Percentiles rank a stretch among this genome's conserved stretches.
Conservation (phyloP, 2,329 filamentous ascomycete genomes). For the Beauveria rudraprayagi region DNA sequence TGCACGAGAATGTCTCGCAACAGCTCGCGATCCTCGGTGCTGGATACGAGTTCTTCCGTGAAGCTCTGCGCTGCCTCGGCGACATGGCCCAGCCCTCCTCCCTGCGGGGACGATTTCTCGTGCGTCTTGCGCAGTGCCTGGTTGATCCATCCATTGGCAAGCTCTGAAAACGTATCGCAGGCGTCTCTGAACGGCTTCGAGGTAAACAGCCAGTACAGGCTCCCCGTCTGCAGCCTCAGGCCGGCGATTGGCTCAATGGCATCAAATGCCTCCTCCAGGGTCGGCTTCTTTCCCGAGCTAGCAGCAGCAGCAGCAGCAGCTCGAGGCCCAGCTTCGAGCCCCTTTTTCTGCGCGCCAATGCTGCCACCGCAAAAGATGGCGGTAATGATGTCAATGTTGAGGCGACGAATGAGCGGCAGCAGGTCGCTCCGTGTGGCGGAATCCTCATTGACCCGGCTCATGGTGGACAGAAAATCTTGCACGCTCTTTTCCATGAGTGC, state of each 20-base stretch:
- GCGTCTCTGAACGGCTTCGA: neutral
- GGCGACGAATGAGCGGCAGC: constrained; percentile 1
- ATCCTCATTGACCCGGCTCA: neutral
- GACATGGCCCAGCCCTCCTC: neutral
- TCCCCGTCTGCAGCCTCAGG: neutral
- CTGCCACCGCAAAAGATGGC: neutral
- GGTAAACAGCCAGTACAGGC: constrained; percentile 1
- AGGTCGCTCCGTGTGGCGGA: neutral
- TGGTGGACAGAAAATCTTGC: neutral
- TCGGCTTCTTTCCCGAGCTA: neutral
- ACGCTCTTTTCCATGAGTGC: neutral
- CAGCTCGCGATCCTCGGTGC: neutral
- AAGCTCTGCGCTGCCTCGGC: neutral
- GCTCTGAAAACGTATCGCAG: neutral
- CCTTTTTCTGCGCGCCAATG: neutral
- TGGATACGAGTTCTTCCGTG: neutral
- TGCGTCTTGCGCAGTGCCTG: neutral
- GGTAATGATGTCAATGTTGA: neutral
- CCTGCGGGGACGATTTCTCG: neutral
- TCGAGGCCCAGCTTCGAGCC: neutral
- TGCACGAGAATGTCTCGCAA: constrained; percentile 1
- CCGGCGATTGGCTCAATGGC: neutral
- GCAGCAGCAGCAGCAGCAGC: neutral
- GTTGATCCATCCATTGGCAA: neutral
- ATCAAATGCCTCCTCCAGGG: neutral